Evolutionary conservation across 169 alveolate genomes (phyloP).

Genomic region (Besnoitia besnoiti): DNA sequence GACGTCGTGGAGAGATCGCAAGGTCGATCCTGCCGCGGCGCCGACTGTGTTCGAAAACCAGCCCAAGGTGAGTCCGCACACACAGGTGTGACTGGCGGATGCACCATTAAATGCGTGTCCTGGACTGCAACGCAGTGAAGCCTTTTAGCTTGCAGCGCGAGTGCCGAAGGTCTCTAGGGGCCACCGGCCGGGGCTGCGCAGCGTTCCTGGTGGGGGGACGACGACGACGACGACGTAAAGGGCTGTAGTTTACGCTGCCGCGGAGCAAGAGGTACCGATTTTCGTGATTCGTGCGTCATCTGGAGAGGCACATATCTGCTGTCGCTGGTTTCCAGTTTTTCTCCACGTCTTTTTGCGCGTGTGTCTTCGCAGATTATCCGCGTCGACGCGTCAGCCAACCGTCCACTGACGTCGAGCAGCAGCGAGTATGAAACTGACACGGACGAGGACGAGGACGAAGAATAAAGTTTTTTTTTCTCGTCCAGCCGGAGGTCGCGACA

Average conservation of each 20-base stretch:
- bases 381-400: background rate
- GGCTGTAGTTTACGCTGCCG: too few relatives aligned
- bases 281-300: too few relatives aligned
- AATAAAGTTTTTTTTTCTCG: background rate
- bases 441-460: background rate
- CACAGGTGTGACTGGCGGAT: too few relatives aligned
- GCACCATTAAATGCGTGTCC: too few relatives aligned
- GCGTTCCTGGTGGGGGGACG: too few relatives aligned
- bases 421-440: conserved; percentile 31
- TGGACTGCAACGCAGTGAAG: too few relatives aligned
- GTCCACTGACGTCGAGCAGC: conserved; percentile 6
- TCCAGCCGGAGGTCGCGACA: background rate
- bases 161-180: too few relatives aligned
- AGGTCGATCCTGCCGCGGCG: background rate
- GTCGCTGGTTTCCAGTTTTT: background rate
- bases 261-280: too few relatives aligned
- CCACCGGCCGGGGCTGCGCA: too few relatives aligned
- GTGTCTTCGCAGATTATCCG: background rate
- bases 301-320: too few relatives aligned
- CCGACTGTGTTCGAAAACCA: conserved; percentile 29
- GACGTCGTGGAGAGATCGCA: background rate
- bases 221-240: too few relatives aligned
- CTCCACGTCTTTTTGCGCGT: background rate
- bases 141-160: too few relatives aligned
- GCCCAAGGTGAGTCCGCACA: background rate